These are phyloP conservation scores for Larix kaempferi DNA, from an alignment of 75 land plant genomes.

Conservation along the genomic window DNA sequence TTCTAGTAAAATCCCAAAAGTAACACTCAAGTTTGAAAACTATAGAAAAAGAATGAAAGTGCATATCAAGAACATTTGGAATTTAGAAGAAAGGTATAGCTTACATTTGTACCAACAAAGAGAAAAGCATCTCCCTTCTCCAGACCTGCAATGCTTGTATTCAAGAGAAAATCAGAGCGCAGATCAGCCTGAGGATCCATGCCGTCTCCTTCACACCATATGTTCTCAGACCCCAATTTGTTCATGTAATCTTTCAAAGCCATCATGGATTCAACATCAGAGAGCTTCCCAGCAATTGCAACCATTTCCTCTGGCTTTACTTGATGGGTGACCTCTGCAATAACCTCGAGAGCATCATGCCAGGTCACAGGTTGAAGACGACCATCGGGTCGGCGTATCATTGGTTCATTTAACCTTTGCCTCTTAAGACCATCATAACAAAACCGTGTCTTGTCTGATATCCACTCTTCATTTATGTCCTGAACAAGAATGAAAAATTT, in stretches of 20 bases:
- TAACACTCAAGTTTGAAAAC: not conserved
- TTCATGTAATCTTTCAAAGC: constrained; percentile 91
- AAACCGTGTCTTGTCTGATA: constrained; percentile 96
- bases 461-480: constrained; percentile 99
- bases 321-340: constrained; percentile 68
- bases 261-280: constrained; percentile 99
- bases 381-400: constrained; percentile 92
- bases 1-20: too few species aligned
- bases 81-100: not conserved
- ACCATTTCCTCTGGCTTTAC: constrained; percentile 83
- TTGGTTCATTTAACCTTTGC: constrained; percentile 95
- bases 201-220: constrained; percentile 88
- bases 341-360: constrained; percentile 85
- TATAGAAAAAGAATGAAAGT: not conserved
- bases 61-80: not conserved
- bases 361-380: constrained; percentile 82
- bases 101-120: constrained; percentile 91
- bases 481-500: constrained; percentile 24
- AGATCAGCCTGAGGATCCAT: constrained; percentile 65
- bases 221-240: constrained; percentile 86
- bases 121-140: constrained; percentile 89
- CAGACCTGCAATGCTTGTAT: constrained; percentile 72
- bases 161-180: constrained; percentile 71
- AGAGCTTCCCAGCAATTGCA: constrained; percentile 88
- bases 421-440: constrained; percentile 97